Conservation (phyloP, 108 stramenopile species). For the Bacterosira constricta region DNA sequence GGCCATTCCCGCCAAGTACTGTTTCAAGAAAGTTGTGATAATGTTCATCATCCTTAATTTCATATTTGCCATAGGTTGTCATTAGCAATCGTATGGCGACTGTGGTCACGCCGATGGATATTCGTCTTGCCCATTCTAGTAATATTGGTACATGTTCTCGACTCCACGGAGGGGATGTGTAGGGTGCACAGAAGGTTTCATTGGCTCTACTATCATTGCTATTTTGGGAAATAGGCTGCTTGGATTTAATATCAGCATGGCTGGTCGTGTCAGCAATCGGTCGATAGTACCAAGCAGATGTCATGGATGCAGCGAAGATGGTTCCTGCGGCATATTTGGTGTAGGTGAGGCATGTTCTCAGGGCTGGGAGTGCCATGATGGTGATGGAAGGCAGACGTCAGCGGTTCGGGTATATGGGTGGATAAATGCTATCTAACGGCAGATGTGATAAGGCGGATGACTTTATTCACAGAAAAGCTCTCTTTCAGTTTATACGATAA, state of each 20-base stretch:
- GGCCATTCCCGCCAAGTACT: not conserved
- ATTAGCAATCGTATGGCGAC: conserved; percentile 48
- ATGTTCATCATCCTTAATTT: conserved; percentile 32
- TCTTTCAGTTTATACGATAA: too few species aligned
- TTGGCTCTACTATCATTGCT: conserved; percentile 1
- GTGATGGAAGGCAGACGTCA: too few species aligned
- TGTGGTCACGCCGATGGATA: conserved; percentile 49
- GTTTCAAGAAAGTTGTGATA: conserved; percentile 37
- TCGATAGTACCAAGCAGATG: conserved; percentile 45
- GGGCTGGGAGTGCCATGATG: conserved; percentile 4
- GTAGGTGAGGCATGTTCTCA: conserved; percentile 6
- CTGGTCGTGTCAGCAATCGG: conserved; percentile 26
- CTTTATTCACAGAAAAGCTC: too few species aligned
- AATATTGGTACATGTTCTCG: conserved; percentile 41
- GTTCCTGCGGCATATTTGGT: conserved; percentile 16
- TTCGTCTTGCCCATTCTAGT: conserved; percentile 27
- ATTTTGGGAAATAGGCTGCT: not conserved
- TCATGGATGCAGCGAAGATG: conserved; percentile 29
- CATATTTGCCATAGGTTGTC: conserved; percentile 48
- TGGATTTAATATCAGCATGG: not conserved
- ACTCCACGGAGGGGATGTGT: conserved; percentile 33
- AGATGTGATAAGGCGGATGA: too few species aligned
- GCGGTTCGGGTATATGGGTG: too few species aligned
- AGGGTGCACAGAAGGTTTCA: conserved; percentile 32
- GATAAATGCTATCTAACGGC: too few species aligned